Evolutionary conservation across 1,284 basidiomycete genomes (phyloP).

Genomic region (Peniophora sp.): DNA sequence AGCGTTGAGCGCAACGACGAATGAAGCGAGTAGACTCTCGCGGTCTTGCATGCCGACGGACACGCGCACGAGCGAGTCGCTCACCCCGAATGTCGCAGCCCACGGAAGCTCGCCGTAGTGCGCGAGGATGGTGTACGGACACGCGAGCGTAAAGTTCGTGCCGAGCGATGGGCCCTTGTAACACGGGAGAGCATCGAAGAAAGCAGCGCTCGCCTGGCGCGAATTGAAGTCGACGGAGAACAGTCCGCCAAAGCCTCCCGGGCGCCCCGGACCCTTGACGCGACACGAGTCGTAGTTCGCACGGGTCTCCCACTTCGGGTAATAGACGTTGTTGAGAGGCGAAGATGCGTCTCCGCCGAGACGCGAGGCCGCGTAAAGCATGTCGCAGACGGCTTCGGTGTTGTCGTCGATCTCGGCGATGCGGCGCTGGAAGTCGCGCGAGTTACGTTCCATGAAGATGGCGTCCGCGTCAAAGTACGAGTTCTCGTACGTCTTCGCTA

Average conservation of each 20-base stretch:
- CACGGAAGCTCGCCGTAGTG: conserved; percentile 91
- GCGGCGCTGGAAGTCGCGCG: conserved; percentile 49
- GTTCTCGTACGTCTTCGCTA: conserved; percentile 46
- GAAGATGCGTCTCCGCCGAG: conserved; percentile 24
- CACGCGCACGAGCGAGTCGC: conserved; percentile 78
- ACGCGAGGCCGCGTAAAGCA: conserved; percentile 56
- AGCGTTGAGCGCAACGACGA: conserved; percentile 60
- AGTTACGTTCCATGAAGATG: conserved; percentile 63
- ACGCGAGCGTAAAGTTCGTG: conserved; percentile 93
- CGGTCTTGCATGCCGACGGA: conserved; percentile 87
- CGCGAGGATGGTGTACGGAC: conserved; percentile 89
- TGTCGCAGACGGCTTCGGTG: conserved; percentile 75
- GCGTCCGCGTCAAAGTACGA: conserved; percentile 55
- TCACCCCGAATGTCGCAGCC: conserved; percentile 85
- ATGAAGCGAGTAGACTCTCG: conserved; percentile 51
- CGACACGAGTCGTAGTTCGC: conserved; percentile 70
- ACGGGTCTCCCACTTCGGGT: conserved; percentile 79
- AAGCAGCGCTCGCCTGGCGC: conserved; percentile 61
- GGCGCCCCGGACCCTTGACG: conserved; percentile 16
- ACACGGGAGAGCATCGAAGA: conserved; percentile 82
- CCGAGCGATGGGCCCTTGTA: conserved; percentile 92
- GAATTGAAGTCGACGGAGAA: conserved; percentile 88
- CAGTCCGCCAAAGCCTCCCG: conserved; percentile 82
- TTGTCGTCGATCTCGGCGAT: conserved; percentile 57
- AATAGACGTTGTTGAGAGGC: conserved; percentile 76